Percentiles rank a stretch among this genome's conserved stretches.
These are phyloP conservation scores for Populus tremula DNA, from an alignment of 345 rosid genomes.

Conservation along the genomic window DNA sequence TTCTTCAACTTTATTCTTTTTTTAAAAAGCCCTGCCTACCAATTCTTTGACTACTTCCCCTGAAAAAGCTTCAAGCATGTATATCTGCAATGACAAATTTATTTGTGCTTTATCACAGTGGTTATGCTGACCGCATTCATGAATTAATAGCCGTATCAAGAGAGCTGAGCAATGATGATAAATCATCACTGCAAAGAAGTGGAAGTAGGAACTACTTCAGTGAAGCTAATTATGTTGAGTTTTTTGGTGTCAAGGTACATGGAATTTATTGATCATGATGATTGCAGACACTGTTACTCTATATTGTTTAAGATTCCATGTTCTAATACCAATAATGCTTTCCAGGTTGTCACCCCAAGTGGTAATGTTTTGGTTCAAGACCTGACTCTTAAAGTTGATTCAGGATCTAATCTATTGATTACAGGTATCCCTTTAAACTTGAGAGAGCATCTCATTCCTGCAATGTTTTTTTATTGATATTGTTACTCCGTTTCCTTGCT, in stretches of 20 bases:
- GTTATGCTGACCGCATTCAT: constrained; percentile 96
- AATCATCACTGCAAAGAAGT: constrained; percentile 56
- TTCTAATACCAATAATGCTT: constrained; percentile 22
- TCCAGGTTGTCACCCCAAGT: constrained; percentile 95
- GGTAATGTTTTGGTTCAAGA: constrained; percentile 90
- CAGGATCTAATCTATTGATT: constrained; percentile 93
- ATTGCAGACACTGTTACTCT: not conserved
- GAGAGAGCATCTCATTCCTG: constrained; percentile 16
- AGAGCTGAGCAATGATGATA: constrained; percentile 70
- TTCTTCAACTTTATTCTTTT: too few relatives aligned
- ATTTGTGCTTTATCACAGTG: constrained; percentile 49
- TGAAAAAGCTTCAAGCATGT: not conserved
- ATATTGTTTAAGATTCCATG: constrained; percentile 2
- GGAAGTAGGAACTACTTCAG: constrained; percentile 70
- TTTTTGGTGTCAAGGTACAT: constrained; percentile 89
- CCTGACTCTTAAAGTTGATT: constrained; percentile 77
- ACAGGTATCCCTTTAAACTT: constrained; percentile 61
- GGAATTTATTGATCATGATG: constrained; percentile 12
- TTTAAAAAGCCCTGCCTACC: not conserved
- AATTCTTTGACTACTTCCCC: not conserved
- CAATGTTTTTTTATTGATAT: not conserved
- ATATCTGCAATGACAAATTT: not conserved
- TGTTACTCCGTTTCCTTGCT: constrained; percentile 1
- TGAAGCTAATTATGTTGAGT: constrained; percentile 87
- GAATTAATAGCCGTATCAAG: constrained; percentile 81